Evolutionary conservation across 1,139 yeast species (phyloP), one percentile per base, ranked within the genome.

Genomic region (Ogataea hybrid): DNA sequence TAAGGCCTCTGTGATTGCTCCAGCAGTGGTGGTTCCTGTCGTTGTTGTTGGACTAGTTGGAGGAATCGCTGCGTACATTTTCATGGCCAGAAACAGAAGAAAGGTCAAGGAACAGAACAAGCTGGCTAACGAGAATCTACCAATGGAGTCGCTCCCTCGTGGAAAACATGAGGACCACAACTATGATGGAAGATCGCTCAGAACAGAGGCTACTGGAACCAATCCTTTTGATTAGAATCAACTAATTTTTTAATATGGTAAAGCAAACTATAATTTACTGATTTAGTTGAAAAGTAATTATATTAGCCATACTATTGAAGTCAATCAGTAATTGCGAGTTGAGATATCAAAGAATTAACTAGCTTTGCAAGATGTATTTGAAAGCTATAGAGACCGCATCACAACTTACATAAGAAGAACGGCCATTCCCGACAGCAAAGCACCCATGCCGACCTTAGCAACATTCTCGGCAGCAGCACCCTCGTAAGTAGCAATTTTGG

Each of bases 21-120:
- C 35, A 17, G 35, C 35, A 16, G 35, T 32, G 14, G 25, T 32
- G 17, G 35, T 32, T 20, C 35, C 35, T 6, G 35, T 32, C 16
- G 35, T 32, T 11, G 35, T 32, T 7, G 35, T 32, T 12, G 35
- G 35, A 17, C 25, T 32, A 9, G 11, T 32, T 20, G 35, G 23
- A 17, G 35, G 35, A 10, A 5, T 21, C 6, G 15, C 6, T 32
- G 35, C 18, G 12, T 20, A 20, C 27, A 11, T 32, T 10, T 32
- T 32, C 17, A 32, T 32, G 35, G 25, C 25, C 11, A 20, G 25
- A 12, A 18, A 32, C 15, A 18, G 35, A 20, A 32, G 20, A 27
- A 14, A n/a, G 25, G 35, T 22, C 16, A 12, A 11, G 35, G 12
- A 32, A n/a, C 32, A 29, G 17, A 29, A 29, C 21, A 11, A 11